Evolutionary conservation across 176 grass and related monocot genomes (phyloP), one percentile per base, ranked within the genome.

Genomic region (Juncus effusus): DNA sequence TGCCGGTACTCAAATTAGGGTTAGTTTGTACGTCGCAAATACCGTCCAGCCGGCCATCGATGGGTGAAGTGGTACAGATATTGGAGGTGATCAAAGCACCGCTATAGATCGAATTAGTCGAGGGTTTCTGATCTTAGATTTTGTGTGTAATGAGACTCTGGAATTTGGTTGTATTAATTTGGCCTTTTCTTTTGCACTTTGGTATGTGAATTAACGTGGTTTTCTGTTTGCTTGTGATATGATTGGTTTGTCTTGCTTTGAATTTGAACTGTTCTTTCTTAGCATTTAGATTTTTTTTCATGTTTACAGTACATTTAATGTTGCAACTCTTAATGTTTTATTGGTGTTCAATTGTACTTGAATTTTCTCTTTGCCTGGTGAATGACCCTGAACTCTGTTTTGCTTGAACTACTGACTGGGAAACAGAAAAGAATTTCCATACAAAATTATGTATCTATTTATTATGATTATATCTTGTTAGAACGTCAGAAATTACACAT

Each of bases 21-120:
- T 74, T 97, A 78, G 94, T 97, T 47, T 97, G 94, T 81, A 85
- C 88, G 40, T 97, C 94, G 40, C 94, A 97, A 77, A 86, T 97
- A 52, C 94, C 94, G 1, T 97, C 88, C 0, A 97, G 90, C 56
- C 54, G 94, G 42, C 94, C 94, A 4, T 89, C 94, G 38, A 97
- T 97, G 88, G 80, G 75, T 1, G 94, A 97, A 73, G 88, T 97
- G 63, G 94, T 97, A 42, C 94, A 97, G 85, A 86, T 97, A 74
- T 83, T 97, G 78, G 85, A 92, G 82, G 88, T 97, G 74, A 97
- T 93, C 78, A 80, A 82, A 64, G 76, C 94, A 3, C 94, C 94
- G 56, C 53, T 92, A 55, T 57, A 5, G 63, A 76, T 28, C 75
- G 68, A 63, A 85, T 82, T 28, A 28, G 1, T 28, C 76, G 79